These are phyloP conservation scores for Colletotrichum orchidophilum DNA, from an alignment of 2,329 filamentous ascomycete genomes.

Conservation along the genomic window DNA sequence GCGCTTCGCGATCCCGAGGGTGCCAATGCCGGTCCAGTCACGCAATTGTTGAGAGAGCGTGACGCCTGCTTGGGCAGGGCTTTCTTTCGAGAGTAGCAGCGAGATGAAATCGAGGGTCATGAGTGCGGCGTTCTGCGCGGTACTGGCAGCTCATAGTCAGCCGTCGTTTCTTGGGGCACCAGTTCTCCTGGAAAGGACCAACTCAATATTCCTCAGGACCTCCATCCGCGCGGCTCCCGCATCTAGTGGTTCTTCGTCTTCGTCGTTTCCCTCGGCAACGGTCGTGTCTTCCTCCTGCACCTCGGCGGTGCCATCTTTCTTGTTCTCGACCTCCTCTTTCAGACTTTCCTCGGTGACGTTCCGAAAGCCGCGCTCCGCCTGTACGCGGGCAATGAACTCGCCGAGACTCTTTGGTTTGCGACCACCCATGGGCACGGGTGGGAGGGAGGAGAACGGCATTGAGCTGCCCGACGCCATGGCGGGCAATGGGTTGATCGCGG, in stretches of 20 bases:
- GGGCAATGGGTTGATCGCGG: not conserved
- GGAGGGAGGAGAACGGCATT: constrained; percentile 63
- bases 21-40: constrained; percentile 76
- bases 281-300: constrained; percentile 55
- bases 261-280: constrained; percentile 47
- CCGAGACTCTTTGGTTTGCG: constrained; percentile 70
- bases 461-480: constrained; percentile 36
- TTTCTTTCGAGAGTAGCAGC: constrained; percentile 82
- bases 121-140: constrained; percentile 67
- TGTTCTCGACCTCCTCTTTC: constrained; percentile 70
- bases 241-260: constrained; percentile 51
- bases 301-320: constrained; percentile 57
- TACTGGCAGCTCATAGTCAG: constrained; percentile 45
- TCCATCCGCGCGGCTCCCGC: constrained; percentile 63
- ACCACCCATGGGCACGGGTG: constrained; percentile 68
- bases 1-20: constrained; percentile 74
- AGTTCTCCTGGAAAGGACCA: constrained; percentile 37
- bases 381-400: constrained; percentile 82
- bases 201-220: constrained; percentile 68
- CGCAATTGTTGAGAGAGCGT: constrained; percentile 79
- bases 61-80: constrained; percentile 72
- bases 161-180: not conserved
- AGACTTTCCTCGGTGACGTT: constrained; percentile 79
- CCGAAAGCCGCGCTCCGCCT: constrained; percentile 82
- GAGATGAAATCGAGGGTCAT: constrained; percentile 85